A percentile compares a stretch with the other conserved stretches of the same genome.
Evolutionary conservation across 805 yeast species (phyloP).

Genomic region (Candida tammaniensis): DNA sequence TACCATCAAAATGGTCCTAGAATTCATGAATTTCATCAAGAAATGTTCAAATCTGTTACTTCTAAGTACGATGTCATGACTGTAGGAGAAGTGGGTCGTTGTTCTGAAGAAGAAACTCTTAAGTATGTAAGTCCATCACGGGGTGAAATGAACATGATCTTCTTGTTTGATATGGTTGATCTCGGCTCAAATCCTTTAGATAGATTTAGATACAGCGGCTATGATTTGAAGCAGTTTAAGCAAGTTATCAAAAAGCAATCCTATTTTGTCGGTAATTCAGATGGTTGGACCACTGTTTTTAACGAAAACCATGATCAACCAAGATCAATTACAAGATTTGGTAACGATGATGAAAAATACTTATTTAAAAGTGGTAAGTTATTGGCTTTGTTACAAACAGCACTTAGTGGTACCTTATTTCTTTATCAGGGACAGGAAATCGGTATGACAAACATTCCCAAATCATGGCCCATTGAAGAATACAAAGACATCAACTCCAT

Average conservation of each 20-base stretch:
- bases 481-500: constrained; percentile 50
- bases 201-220: constrained; percentile 36
- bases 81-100: constrained; percentile 56
- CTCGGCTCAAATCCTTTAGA: constrained; percentile 37
- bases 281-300: constrained; percentile 57
- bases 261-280: constrained; percentile 43
- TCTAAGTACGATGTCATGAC: constrained; percentile 52
- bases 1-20: constrained; percentile 49
- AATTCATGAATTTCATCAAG: constrained; percentile 57
- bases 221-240: constrained; percentile 39
- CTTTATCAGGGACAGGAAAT: constrained; percentile 63
- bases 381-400: constrained; percentile 41
- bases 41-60: constrained; percentile 43
- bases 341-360: constrained; percentile 29
- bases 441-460: constrained; percentile 49
- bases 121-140: constrained; percentile 40
- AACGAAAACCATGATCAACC: constrained; percentile 62
- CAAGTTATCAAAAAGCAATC: constrained; percentile 33
- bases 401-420: constrained; percentile 54
- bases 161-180: constrained; percentile 33
- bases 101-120: constrained; percentile 38
- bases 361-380: constrained; percentile 45
- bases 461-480: constrained; percentile 46
- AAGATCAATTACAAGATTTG: constrained; percentile 53
- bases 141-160: constrained; percentile 38